These are phyloP conservation scores for Zymoseptoria pseudotritici DNA, from an alignment of 2,329 filamentous ascomycete genomes.

Conservation along the genomic window DNA sequence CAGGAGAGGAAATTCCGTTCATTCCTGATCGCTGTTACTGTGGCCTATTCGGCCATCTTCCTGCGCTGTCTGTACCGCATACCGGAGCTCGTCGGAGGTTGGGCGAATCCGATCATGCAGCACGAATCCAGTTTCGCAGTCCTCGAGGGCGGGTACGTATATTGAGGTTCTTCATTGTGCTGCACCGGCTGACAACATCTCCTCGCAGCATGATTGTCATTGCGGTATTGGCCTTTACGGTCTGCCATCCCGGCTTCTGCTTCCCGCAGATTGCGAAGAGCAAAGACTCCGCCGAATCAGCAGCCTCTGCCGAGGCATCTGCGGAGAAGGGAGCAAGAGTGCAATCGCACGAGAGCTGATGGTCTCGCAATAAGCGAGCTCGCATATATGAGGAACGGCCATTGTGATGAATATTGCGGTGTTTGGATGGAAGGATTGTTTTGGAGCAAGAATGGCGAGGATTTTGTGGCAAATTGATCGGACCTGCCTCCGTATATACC, in stretches of 20 bases:
- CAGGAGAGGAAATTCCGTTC: constrained; percentile 6
- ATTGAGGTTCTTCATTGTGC: background rate
- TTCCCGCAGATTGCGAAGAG: background rate
- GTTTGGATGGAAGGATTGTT: background rate
- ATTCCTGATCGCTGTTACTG: constrained; percentile 5
- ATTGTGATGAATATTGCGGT: background rate
- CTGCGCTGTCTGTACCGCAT: constrained; percentile 17
- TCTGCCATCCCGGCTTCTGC: background rate
- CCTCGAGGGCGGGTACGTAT: constrained; percentile 8
- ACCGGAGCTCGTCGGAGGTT: constrained; percentile 17
- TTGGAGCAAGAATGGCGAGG: background rate
- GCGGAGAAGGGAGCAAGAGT: background rate
- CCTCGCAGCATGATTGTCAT: background rate
- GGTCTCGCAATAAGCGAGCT: background rate
- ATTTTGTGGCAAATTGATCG: background rate
- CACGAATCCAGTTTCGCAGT: constrained; percentile 15
- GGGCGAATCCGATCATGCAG: constrained; percentile 10
- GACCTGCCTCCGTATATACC: background rate
- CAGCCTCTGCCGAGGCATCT: background rate
- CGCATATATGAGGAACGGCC: background rate
- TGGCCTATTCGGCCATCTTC: constrained; percentile 12
- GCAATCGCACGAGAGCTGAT: background rate
- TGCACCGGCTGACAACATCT: background rate
- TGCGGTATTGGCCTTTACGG: background rate
- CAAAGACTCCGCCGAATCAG: background rate